phyloP scores from a whole-genome alignment of 2,329 filamentous ascomycete species.

The Paecilomyces variotii region DNA sequence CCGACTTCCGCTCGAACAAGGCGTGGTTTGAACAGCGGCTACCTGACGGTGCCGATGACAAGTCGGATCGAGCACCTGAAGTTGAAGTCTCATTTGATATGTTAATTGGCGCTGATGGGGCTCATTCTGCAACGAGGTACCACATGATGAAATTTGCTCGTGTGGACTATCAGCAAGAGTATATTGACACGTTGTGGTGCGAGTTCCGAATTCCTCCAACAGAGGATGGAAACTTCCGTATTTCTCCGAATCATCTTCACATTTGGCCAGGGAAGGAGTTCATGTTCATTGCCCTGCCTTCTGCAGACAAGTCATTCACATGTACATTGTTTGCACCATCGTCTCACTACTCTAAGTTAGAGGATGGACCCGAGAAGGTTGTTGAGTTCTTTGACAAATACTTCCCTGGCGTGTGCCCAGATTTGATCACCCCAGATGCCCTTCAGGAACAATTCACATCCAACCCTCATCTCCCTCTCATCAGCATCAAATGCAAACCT shows the following conservation, averaged over 20 bases:
- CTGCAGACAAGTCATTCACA: constrained; percentile 83
- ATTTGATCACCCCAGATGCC: constrained; percentile 51
- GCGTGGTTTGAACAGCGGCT: constrained; percentile 73
- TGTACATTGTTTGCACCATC: constrained; percentile 87
- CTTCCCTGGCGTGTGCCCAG: constrained; percentile 73
- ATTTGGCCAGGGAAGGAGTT: constrained; percentile 93
- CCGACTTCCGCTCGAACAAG: constrained; percentile 68
- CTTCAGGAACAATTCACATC: constrained; percentile 65
- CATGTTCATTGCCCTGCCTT: constrained; percentile 97
- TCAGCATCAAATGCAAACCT: constrained; percentile 86
- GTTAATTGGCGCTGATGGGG: constrained; percentile 89
- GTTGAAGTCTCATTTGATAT: constrained; percentile 84
- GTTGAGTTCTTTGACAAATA: constrained; percentile 79
- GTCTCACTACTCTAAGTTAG: constrained; percentile 59
- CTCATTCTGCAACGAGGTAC: constrained; percentile 82
- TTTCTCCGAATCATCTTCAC: constrained; percentile 88
- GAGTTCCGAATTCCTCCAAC: constrained; percentile 73
- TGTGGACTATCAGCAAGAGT: constrained; percentile 87
- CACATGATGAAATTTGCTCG: constrained; percentile 93
- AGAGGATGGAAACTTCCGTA: constrained; percentile 54
- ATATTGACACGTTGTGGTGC: constrained; percentile 96
- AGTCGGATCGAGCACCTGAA: constrained; percentile 50
- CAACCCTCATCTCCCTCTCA: constrained; percentile 86
- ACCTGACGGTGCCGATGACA: constrained; percentile 21
- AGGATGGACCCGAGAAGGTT: constrained; percentile 55